Evolutionary conservation across 768 basidiomycete genomes (phyloP), one percentile per base, ranked within the genome.

Genomic region (Phanerochaete sordida): DNA sequence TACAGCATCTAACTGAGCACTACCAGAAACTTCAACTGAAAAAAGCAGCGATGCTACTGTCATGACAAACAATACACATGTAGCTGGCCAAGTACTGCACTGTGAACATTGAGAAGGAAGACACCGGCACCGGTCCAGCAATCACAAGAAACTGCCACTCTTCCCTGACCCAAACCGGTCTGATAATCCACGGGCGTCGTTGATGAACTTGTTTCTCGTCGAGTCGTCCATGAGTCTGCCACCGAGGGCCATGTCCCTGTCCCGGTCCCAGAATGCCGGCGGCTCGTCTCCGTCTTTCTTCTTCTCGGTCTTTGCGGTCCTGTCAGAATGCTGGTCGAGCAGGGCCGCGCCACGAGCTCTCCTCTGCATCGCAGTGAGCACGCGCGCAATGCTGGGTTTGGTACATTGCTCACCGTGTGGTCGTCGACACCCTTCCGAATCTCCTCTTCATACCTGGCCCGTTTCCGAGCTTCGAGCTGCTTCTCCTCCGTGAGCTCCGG

Each of bases 181-280:
- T 31, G 89, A 86, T 16, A 98, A 77, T 6, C 87, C 85, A 62
- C 83, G 85, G 12, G 94, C 88, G 64, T 98, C 95, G 58, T 80
- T 82, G 67, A 98, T 79, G 71, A 93, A 79, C 68, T 85, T 86
- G 57, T 82, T 79, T 62, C 96, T 80, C 69, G 91, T 87, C 47
- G 78, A 81, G 61, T 97, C 95, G 67, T 93, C 94, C 91, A 99
- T 90, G 30, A 97, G 77, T 52, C 91, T 77, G 15, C 96, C 95
- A 1, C 87, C 87, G 3, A 96, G 66, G 2, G 82, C 82, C 95
- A 99, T 97, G 72, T 96, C 93, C 28, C 94, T 80, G 35, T 85
- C 77, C 67, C 92, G 93, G 66, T 99, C 96, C 96, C 96, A 98
- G 27, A 98, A 92, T 0, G 69, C 87, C 0, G 84, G 75, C 0